A percentile compares a stretch with the other conserved stretches of the same genome.
Conservation (phyloP, 2,329 filamentous ascomycete species). For the Aspergillus quadricinctus region DNA sequence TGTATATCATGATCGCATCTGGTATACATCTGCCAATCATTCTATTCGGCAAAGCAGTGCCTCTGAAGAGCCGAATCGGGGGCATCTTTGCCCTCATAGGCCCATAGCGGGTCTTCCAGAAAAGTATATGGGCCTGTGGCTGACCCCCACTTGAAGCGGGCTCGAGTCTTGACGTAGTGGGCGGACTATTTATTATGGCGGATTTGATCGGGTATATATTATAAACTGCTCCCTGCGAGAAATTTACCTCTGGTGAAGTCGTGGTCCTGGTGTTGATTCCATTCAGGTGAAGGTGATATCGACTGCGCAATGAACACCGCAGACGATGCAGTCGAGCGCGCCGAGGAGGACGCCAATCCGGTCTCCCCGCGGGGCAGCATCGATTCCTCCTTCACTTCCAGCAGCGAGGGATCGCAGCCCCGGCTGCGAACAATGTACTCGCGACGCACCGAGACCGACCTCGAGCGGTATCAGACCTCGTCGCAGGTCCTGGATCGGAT, state of each 20-base stretch:
- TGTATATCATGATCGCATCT: too few relatives aligned
- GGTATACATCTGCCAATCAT: too few relatives aligned
- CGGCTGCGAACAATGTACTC: slow-evolving; percentile 25
- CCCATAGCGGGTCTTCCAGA: background rate
- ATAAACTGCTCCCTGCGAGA: background rate
- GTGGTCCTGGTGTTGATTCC: too few relatives aligned
- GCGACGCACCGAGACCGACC: slow-evolving; percentile 27
- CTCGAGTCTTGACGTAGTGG: background rate
- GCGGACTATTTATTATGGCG: background rate
- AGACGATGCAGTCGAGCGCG: background rate
- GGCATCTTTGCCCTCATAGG: too few relatives aligned
- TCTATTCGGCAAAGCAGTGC: too few relatives aligned
- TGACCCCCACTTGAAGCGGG: background rate
- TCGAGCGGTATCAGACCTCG: slow-evolving; percentile 24
- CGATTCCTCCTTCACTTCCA: background rate
- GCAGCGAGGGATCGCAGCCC: slow-evolving; percentile 1
- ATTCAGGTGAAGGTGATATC: too few relatives aligned
- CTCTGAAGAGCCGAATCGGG: too few relatives aligned
- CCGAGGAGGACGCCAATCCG: background rate
- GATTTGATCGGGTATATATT: background rate
- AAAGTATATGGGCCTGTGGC: too few relatives aligned
- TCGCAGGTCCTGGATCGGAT: slow-evolving; percentile 27
- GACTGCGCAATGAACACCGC: background rate
- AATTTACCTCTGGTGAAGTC: background rate
- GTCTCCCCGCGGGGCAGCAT: background rate